Evolutionary conservation across 306 rosid genomes (phyloP), one percentile per base, ranked within the genome.

Genomic region (Abrus precatorius): DNA sequence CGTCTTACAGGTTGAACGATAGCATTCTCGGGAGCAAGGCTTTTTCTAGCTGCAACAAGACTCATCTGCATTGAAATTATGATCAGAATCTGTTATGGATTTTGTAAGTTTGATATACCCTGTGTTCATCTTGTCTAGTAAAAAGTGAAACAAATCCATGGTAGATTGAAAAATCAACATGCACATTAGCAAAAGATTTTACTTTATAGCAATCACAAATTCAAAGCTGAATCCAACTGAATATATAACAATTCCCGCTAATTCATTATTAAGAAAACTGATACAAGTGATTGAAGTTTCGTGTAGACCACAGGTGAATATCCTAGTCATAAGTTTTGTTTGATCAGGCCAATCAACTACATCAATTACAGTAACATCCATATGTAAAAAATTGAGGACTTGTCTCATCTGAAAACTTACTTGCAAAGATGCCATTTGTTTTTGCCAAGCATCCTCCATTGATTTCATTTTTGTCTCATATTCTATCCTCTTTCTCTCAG

Each of bases 361-460:
- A 79, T 78, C 67, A 59, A 52, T 53, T 75, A 49, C 69, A 30
- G 10, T 56, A 56, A 47, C 68, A 83, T 60, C 53, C 55, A 32
- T 63, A 69, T 4, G 77, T 63, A 47, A 64, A 82, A 78, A 47
- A n/a, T 69, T 28, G 44, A 76, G 71, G 7, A 44, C 66, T 68
- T 69, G 64, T 65, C 76, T 76, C 59, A 76, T 84, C 63, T 40
- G 59, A 72, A 85, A 84, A 87, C 98, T 87, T 86, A 96, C 99
- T 77, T 96, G 99, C 89, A 96, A 91, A 67, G 99, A 93, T 32
- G 87, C 86, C 97, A 88, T 90, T 91, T 96, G 98, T 79, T 86
- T 96, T 89, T 96, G 97, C 99, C 99, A 96, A 44, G 75, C 84
- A 69, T 92, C 98, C 85, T 96, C 98, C 98, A 89, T 90, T 74